phyloP scores from a whole-genome alignment of 1,284 basidiomycete genomes.

The Pseudozyma tsukubaensis region DNA sequence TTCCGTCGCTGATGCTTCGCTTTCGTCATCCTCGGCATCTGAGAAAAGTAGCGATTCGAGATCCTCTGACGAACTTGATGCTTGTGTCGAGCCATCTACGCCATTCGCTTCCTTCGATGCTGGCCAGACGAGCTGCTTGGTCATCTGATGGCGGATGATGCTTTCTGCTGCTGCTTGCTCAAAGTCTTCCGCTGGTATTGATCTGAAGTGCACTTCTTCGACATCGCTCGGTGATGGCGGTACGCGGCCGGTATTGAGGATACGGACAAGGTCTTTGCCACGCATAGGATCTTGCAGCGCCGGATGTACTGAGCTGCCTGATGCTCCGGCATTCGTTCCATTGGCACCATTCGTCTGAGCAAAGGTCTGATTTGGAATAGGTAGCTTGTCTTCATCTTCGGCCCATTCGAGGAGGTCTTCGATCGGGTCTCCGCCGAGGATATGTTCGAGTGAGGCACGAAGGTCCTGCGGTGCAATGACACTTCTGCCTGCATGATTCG shows the following conservation, averaged over 20 bases:
- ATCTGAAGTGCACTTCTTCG: slow-evolving; percentile 24
- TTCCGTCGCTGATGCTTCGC: slow-evolving; percentile 5
- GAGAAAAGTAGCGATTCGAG: slow-evolving; percentile 21
- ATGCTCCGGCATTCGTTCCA: slow-evolving; percentile 8
- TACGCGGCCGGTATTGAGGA: slow-evolving; percentile 29
- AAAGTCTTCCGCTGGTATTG: slow-evolving; percentile 16
- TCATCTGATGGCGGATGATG: slow-evolving; percentile 22
- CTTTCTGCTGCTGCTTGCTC: slow-evolving; percentile 33
- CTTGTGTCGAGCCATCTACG: slow-evolving; percentile 20
- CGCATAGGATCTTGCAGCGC: slow-evolving; percentile 41
- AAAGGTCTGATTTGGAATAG: background rate
- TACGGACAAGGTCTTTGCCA: slow-evolving; percentile 40
- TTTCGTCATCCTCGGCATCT: slow-evolving; percentile 24
- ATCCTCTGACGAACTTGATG: slow-evolving; percentile 22
- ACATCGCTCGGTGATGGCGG: slow-evolving; percentile 20
- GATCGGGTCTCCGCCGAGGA: slow-evolving; percentile 50
- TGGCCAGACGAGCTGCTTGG: slow-evolving; percentile 37
- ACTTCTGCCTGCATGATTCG: slow-evolving; percentile 48
- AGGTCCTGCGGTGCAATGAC: slow-evolving; percentile 46
- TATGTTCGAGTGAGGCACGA: slow-evolving; percentile 46
- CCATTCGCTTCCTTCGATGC: slow-evolving; percentile 1
- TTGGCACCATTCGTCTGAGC: slow-evolving; percentile 17
- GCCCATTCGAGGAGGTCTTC: slow-evolving; percentile 57
- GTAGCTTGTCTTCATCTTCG: slow-evolving; percentile 45
- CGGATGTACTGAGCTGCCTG: slow-evolving; percentile 12